phyloP scores from a whole-genome alignment of 148 eudicot species.

The Rhododendron henanense region DNA sequence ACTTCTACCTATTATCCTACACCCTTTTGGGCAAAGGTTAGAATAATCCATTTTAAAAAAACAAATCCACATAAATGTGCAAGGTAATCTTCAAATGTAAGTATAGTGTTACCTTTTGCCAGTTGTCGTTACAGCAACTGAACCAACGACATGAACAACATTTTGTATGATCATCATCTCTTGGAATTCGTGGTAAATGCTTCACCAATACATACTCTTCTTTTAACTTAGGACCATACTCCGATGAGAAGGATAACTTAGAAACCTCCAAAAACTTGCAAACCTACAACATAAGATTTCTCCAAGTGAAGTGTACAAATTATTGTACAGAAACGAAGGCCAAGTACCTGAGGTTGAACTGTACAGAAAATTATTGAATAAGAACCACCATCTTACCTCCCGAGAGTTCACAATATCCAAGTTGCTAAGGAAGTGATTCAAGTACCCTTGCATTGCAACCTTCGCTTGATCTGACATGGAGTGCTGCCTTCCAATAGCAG shows the following conservation, averaged over 20 bases:
- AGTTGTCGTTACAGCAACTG: constrained; percentile 88
- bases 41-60: not conserved
- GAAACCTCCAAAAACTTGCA: constrained; percentile 97
- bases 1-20: no score
- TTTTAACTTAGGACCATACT: constrained; percentile 95
- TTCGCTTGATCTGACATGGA: constrained; percentile 91
- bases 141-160: constrained; percentile 73
- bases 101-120: constrained; percentile 78
- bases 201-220: constrained; percentile 92
- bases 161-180: constrained; percentile 50
- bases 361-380: not conserved
- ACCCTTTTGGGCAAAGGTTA: no score
- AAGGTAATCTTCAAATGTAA: not conserved
- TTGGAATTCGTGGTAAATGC: constrained; percentile 77
- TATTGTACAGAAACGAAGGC: not conserved
- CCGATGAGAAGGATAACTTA: constrained; percentile 84
- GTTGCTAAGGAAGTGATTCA: constrained; percentile 87
- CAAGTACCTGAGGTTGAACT: not conserved
- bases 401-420: constrained; percentile 88
- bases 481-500: constrained; percentile 85
- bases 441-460: constrained; percentile 94
- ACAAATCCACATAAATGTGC: not conserved
- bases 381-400: constrained; percentile 48
- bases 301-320: not conserved
- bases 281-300: constrained; percentile 45